Evolutionary conservation across 2,329 filamentous ascomycete species (phyloP), one percentile per base, ranked within the genome.

Genomic region (Coniochaeta pulveracea): DNA sequence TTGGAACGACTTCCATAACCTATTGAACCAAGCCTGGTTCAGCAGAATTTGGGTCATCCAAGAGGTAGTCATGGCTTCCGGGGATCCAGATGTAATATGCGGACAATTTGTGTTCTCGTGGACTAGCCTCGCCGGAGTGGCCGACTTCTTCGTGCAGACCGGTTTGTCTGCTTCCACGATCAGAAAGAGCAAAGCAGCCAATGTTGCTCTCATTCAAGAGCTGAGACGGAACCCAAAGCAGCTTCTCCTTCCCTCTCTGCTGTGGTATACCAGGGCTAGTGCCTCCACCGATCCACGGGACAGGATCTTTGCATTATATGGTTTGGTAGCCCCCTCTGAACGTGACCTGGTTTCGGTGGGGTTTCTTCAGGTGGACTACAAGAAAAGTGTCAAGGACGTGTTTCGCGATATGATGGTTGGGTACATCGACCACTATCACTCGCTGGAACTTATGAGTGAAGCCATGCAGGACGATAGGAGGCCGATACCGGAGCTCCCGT

Each of bases 21-120:
- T 29, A 16, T 29, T 29, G 10, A 29, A 29, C 10, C 16, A 18
- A 7, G 16, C 27, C 6, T 29, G 27, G 27, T 29, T 29, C 17
- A 29, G 27, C n/a, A 29, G 27, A 18, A 29, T 29, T n/a, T 29
- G 27, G 27, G 17, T 29, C 27, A 19, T 29, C 16, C 27, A 29
- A 18, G 27, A 29, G 11, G 27, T 29, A 10, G 27, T 12, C 10
- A 29, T 29, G 27, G 27, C 27, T 6, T 10, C 15, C 10, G 27
- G 27, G 12, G 16, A 29, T 12, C 27, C 27, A 5, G 27, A 29
- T 3, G 17, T 29, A 16, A 29, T 29, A 11, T 29, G 27, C 11
- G 27, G 27, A 4, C 27, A 16, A 10, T 29, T 19, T 12, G 21
- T 6, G 10, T 18, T 29, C 15, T 19, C 27, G 4, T 29, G 27